Evolutionary conservation across 805 yeast genomes (phyloP).

Genomic region (Phaffomyces thermotolerans): DNA sequence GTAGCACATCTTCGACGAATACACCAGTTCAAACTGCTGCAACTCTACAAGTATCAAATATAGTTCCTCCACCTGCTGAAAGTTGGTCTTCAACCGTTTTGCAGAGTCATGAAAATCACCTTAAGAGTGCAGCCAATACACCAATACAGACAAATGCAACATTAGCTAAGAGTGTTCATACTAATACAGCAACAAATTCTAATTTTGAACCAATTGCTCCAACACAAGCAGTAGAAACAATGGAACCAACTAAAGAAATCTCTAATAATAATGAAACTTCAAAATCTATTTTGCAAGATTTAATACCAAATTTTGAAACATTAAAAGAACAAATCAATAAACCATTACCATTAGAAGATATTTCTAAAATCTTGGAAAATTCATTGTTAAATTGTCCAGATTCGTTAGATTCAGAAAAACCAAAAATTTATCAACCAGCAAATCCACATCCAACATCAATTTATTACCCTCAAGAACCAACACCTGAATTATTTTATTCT

Average conservation of each 20-base stretch:
- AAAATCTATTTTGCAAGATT: conserved; percentile 16
- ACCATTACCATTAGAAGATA: conserved; percentile 47
- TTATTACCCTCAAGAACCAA: conserved; percentile 82
- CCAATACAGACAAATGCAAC: conserved; percentile 6
- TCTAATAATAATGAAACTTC: not conserved
- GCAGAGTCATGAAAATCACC: not conserved
- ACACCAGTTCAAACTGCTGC: not conserved
- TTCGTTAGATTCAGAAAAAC: conserved; percentile 82
- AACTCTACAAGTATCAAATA: conserved; percentile 1
- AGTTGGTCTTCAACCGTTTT: conserved; percentile 5
- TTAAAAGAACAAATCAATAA: conserved; percentile 37
- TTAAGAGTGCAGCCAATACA: conserved; percentile 1
- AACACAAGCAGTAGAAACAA: not conserved
- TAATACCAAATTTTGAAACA: conserved; percentile 23
- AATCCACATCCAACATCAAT: conserved; percentile 86
- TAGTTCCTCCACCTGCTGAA: conserved; percentile 6
- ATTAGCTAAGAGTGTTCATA: conserved; percentile 5
- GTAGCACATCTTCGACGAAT: not conserved
- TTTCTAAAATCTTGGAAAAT: conserved; percentile 58
- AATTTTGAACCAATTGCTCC: not conserved
- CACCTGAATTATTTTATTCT: conserved; percentile 44
- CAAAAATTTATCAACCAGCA: conserved; percentile 60
- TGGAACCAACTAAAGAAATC: not conserved
- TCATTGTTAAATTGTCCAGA: conserved; percentile 90
- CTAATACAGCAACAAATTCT: conserved; percentile 2